Conservation (phyloP, 2,329 filamentous ascomycete genomes). For the Arthroderma sp. region DNA sequence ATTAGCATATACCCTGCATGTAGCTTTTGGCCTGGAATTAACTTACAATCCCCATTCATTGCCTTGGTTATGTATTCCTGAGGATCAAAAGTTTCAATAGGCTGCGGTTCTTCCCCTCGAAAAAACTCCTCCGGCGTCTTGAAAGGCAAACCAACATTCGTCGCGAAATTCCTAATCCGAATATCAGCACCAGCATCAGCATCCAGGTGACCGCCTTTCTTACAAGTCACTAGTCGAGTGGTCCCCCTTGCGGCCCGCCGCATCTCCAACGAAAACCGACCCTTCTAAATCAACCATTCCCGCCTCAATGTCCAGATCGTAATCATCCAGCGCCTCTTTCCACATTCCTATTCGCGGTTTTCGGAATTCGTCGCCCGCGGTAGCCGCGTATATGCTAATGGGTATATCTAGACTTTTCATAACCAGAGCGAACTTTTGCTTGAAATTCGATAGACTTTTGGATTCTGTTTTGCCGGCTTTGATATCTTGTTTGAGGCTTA, state of each 20-base stretch:
- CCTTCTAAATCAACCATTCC: conserved; percentile 49
- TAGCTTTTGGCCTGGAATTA: not conserved
- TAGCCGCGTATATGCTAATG: conserved; percentile 72
- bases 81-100: conserved; percentile 64
- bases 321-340: conserved; percentile 52
- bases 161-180: conserved; percentile 57
- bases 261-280: conserved; percentile 85
- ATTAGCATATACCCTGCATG: not conserved
- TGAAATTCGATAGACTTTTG: conserved; percentile 64
- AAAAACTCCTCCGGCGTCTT: conserved; percentile 90
- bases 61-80: conserved; percentile 35
- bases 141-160: conserved; percentile 69
- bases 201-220: not conserved
- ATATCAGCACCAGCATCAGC: conserved; percentile 3
- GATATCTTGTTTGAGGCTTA: conserved; percentile 60
- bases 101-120: conserved; percentile 50
- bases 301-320: conserved; percentile 37
- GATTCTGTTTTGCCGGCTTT: conserved; percentile 55
- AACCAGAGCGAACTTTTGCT: conserved; percentile 60
- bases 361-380: conserved; percentile 63
- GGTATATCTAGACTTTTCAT: conserved; percentile 58
- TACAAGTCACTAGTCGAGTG: conserved; percentile 49
- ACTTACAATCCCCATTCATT: conserved; percentile 22
- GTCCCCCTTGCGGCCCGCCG: conserved; percentile 46
- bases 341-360: conserved; percentile 90